Evolutionary conservation across 1,284 basidiomycete species (phyloP), one percentile per base, ranked within the genome.

Genomic region (Leccinum subspadiceum): DNA sequence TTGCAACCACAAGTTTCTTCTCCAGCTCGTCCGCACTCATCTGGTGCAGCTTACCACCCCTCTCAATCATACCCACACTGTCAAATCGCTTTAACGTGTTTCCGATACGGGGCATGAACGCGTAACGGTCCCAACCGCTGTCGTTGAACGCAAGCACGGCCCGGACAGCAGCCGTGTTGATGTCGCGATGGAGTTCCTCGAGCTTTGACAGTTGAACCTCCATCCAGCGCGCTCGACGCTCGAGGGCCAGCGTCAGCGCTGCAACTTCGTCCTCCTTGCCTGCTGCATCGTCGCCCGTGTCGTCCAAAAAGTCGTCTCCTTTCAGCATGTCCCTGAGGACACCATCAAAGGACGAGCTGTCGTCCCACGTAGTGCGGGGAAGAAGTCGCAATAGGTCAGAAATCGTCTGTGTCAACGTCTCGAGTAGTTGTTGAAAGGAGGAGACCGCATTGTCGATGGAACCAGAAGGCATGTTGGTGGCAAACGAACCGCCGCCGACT

Each of bases 141-240:
- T 93, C 91, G 65, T 92, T 93, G 77, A 91, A 89, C 1, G 86
- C 82, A 33, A 93, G 79, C 24, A 92, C 86, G 8, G 90, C 89
- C 29, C 88, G 84, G 29, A 92, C 90, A 5, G 91, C 91, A 5
- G 91, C 90, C 2, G 84, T 89, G 72, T 93, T 93, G 73, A 93
- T 92, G 66, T 93, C 90, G 12, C 89, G 87, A 67, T 93, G 90
- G 29, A 93, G 78, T 67, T 92, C 90, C 72, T 93, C 90, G 49
- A 93, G 78, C 71, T 93, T 92, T 1, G 89, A 90, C 15, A 93
- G 75, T 70, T 93, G 91, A 29, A 91, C 87, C 74, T 93, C 90
- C 91, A 93, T 93, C 91, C 91, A 93, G 50, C 90, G 82, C 17
- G 90, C 91, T 15, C 91, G 87, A 60, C 89, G 87, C 71, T 93